These are phyloP conservation scores for Tagetes patula DNA, from an alignment of 129 eudicot species.

Conservation along the genomic window DNA sequence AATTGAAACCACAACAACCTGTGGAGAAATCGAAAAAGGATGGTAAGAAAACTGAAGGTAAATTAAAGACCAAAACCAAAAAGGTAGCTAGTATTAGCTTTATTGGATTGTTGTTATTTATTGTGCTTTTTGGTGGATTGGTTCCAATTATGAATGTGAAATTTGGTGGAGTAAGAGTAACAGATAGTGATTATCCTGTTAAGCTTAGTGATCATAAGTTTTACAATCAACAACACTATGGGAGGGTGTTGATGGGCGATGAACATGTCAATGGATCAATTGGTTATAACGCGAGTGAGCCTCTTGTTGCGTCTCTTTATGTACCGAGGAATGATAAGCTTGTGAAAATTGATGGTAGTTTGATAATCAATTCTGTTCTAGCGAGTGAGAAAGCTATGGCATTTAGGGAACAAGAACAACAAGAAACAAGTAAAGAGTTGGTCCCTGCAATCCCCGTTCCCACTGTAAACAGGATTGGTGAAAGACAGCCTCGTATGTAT, in stretches of 20 bases:
- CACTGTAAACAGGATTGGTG: constrained; percentile 40
- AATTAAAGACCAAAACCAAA: constrained; percentile 42
- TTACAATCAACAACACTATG: constrained; percentile 43
- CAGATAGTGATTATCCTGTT: constrained; percentile 29
- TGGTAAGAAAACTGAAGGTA: constrained; percentile 61
- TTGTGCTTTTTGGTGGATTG: constrained; percentile 79
- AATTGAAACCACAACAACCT: constrained; percentile 61
- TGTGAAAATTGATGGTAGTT: constrained; percentile 90
- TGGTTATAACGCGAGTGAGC: constrained; percentile 57
- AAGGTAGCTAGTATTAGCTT: constrained; percentile 90
- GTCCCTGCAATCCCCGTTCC: constrained; percentile 52
- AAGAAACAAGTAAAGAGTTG: constrained; percentile 35
- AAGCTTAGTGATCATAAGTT: constrained; percentile 34
- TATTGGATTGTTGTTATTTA: constrained; percentile 76
- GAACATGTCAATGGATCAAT: constrained; percentile 40
- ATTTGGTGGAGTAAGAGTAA: constrained; percentile 49
- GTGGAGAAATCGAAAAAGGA: constrained; percentile 55
- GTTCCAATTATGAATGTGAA: constrained; percentile 70
- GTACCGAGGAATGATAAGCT: constrained; percentile 93
- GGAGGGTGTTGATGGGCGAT: constrained; percentile 59
- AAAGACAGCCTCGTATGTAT: constrained; percentile 50
- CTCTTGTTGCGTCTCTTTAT: constrained; percentile 80
- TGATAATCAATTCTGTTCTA: constrained; percentile 85
- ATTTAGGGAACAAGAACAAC: constrained; percentile 43
- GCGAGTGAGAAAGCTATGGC: constrained; percentile 92